Percentiles rank a stretch among this genome's conserved stretches.
Evolutionary conservation across 176 grass and related monocot species (phyloP).

Genomic region (Dendrocalamus sinicus): DNA sequence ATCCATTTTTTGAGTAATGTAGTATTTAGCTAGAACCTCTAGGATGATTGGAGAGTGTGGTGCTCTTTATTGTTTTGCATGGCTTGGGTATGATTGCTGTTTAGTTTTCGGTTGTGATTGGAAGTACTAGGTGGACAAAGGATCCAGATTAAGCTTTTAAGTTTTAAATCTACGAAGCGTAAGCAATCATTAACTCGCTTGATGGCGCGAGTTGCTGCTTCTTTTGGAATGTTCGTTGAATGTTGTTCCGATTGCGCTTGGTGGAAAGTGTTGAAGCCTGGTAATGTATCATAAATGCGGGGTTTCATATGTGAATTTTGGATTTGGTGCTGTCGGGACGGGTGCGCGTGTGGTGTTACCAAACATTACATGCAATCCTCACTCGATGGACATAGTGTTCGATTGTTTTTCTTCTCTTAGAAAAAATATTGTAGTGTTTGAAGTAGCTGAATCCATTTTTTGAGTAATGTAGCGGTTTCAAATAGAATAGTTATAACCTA

Average conservation of each 20-base stretch:
- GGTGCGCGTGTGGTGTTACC: neutral
- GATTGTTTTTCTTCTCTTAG: neutral
- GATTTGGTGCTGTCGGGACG: neutral
- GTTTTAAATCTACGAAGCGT: neutral
- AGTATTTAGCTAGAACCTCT: neutral
- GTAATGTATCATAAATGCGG: neutral
- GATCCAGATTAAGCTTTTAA: neutral
- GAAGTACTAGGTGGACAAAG: neutral
- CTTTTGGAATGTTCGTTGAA: neutral
- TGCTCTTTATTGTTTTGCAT: neutral
- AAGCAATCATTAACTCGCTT: neutral
- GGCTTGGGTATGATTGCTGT: neutral
- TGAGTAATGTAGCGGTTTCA: neutral
- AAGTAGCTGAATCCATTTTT: constrained; percentile 1
- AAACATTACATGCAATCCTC: neutral
- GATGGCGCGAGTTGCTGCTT: neutral
- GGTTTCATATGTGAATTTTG: neutral
- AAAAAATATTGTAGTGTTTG: neutral
- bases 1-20: neutral
- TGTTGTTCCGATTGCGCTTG: neutral
- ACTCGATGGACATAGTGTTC: neutral
- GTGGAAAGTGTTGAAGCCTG: neutral
- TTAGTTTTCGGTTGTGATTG: neutral
- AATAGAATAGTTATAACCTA: neutral
- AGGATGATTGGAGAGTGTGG: neutral